Percentiles rank a stretch among this genome's conserved stretches.
Conservation (phyloP, 2,329 filamentous ascomycete species). For the Apiospora malaysiana region DNA sequence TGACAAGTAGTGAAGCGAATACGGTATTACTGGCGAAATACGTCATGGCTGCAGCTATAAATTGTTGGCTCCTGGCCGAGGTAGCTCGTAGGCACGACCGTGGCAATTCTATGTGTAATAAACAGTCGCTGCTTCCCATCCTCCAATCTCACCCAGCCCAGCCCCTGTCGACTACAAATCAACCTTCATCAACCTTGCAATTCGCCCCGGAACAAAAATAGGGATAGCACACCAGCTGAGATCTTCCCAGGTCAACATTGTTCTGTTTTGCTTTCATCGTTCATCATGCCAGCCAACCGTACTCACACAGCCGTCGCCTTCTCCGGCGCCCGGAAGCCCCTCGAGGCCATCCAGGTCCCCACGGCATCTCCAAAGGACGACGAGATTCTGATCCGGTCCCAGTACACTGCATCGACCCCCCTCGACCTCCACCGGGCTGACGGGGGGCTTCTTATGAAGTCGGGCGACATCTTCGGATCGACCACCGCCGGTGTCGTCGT, state of each 20-base stretch:
- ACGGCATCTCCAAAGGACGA: slow-evolving; percentile 42
- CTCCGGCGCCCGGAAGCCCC: slow-evolving; percentile 34
- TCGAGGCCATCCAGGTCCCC: slow-evolving; percentile 34
- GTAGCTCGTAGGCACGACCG: too few species aligned
- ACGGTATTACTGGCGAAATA: neutral
- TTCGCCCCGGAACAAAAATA: neutral
- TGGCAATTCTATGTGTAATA: neutral
- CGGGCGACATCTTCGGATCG: slow-evolving; percentile 57
- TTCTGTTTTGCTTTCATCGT: too few species aligned
- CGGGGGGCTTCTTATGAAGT: slow-evolving; percentile 58
- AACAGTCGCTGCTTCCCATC: neutral
- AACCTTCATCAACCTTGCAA: neutral
- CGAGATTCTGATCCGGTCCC: slow-evolving; percentile 59
- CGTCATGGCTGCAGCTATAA: neutral
- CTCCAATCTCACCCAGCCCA: neutral
- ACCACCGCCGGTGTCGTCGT: slow-evolving; percentile 59
- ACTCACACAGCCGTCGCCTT: slow-evolving; percentile 37
- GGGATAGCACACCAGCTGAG: neutral
- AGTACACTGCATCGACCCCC: slow-evolving; percentile 66
- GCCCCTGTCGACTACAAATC: neutral
- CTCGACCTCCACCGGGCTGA: slow-evolving; percentile 67
- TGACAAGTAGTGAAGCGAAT: neutral
- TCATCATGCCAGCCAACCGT: slow-evolving; percentile 29
- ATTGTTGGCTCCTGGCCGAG: neutral
- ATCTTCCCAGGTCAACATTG: too few species aligned